Percentiles rank a stretch among this genome's conserved stretches.
phyloP scores from a whole-genome alignment of 2,329 filamentous ascomycete species.

The Thermoascus crustaceus region DNA sequence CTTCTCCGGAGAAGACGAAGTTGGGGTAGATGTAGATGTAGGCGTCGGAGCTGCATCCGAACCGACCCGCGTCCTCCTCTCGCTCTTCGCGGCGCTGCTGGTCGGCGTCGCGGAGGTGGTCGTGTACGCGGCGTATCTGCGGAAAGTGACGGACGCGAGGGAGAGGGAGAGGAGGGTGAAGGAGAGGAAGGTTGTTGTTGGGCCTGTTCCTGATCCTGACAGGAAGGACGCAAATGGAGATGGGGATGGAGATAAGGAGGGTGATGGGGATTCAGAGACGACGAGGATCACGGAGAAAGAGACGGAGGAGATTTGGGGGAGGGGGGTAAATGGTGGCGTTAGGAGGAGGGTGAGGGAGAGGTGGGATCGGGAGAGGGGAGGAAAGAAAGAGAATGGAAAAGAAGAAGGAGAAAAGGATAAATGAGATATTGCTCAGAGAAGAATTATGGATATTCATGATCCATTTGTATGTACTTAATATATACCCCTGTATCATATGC shows the following conservation, averaged over 20 bases:
- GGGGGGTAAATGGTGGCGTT: slow-evolving; percentile 32
- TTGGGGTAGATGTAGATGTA: slow-evolving; percentile 10
- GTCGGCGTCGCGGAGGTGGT: slow-evolving; percentile 41
- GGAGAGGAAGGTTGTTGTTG: slow-evolving; percentile 33
- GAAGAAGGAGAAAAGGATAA: slow-evolving; percentile 17
- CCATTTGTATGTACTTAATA: too few species aligned
- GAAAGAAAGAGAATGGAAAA: too few species aligned
- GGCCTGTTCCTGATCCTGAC: slow-evolving; percentile 12
- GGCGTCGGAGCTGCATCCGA: slow-evolving; percentile 17
- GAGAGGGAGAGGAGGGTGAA: slow-evolving; percentile 28
- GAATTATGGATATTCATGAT: too few species aligned
- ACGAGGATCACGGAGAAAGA: slow-evolving; percentile 8
- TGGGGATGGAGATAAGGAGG: slow-evolving; percentile 1
- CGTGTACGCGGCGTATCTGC: slow-evolving; percentile 40
- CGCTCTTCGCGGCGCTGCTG: slow-evolving; percentile 31
- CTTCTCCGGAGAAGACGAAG: slow-evolving; percentile 9
- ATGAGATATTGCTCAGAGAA: slow-evolving; percentile 9
- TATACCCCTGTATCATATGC: too few species aligned
- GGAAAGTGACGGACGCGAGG: slow-evolving; percentile 34
- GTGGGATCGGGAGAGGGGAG: too few species aligned
- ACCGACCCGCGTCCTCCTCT: slow-evolving; percentile 32
- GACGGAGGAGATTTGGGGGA: slow-evolving; percentile 34
- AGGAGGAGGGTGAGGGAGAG: slow-evolving; percentile 33
- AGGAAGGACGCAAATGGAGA: slow-evolving; percentile 3
- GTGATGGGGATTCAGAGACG: slow-evolving; percentile 1